These are phyloP conservation scores for Phaeosphaeriaceae sp. DNA, from an alignment of 2,329 filamentous ascomycete species.

Conservation along the genomic window DNA sequence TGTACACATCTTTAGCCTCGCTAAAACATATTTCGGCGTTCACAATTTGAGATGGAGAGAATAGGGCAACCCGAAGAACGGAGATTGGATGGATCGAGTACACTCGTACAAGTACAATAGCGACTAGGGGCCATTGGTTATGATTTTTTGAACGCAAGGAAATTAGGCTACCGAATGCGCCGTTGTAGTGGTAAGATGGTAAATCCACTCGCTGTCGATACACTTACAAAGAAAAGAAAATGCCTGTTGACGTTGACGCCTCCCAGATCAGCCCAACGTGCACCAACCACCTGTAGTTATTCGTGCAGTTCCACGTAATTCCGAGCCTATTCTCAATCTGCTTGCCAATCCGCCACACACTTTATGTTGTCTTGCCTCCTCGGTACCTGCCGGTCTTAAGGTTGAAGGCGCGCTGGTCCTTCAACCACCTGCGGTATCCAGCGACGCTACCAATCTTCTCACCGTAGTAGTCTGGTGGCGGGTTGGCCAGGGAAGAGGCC, in stretches of 20 bases:
- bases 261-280: background rate
- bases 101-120: conserved; percentile 22
- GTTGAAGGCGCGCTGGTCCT: conserved; percentile 96
- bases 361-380: conserved; percentile 9
- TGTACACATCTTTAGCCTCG: background rate
- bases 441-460: conserved; percentile 96
- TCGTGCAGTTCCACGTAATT: background rate
- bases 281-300: background rate
- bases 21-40: background rate
- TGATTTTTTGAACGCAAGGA: conserved; percentile 11
- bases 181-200: conserved; percentile 6
- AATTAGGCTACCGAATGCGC: conserved; percentile 6
- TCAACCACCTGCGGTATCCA: conserved; percentile 93
- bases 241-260: background rate
- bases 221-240: conserved; percentile 10
- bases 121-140: conserved; percentile 11
- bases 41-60: background rate
- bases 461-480: conserved; percentile 96
- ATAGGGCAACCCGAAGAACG: conserved; percentile 6
- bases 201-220: conserved; percentile 3
- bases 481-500: conserved; percentile 87
- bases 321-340: background rate
- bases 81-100: conserved; percentile 18
- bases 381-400: conserved; percentile 71
- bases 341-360: background rate